Percentiles rank a stretch among this genome's conserved stretches.
Conservation (phyloP, 2,329 filamentous ascomycete species). For the Graphilbum ipis-grandicollis region DNA sequence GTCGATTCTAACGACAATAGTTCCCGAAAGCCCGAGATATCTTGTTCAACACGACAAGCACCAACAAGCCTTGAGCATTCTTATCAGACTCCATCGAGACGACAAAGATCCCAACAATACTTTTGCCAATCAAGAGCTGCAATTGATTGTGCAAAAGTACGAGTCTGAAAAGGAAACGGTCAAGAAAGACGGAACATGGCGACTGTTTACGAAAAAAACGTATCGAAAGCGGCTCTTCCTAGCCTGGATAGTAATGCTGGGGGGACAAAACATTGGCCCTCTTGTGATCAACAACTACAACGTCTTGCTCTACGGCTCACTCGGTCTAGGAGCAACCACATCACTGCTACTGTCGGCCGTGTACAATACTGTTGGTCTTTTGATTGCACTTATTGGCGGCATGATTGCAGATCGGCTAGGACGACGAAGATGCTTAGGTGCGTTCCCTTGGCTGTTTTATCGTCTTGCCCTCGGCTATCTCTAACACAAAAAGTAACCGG, state of each 20-base stretch:
- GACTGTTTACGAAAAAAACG: slow-evolving; percentile 2
- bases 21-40: slow-evolving; percentile 1
- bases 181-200: not conserved
- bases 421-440: not conserved
- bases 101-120: not conserved
- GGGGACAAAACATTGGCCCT: slow-evolving; percentile 5
- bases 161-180: not conserved
- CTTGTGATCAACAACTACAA: slow-evolving; percentile 4
- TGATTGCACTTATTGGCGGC: not conserved
- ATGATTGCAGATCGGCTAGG: slow-evolving; percentile 1
- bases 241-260: slow-evolving; percentile 2
- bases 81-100: not conserved
- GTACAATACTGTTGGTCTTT: slow-evolving; percentile 1
- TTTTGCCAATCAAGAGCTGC: slow-evolving; percentile 1
- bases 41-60: slow-evolving; percentile 1
- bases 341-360: slow-evolving; percentile 2
- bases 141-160: not conserved
- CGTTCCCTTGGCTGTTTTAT: not conserved
- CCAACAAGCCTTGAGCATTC: not conserved
- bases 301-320: not conserved
- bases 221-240: slow-evolving; percentile 3
- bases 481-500: not conserved
- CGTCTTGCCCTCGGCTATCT: too few species aligned
- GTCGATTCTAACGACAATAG: too few species aligned
- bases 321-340: not conserved